Conservation (phyloP, 805 yeast genomes). For the Candida chauliodis region DNA sequence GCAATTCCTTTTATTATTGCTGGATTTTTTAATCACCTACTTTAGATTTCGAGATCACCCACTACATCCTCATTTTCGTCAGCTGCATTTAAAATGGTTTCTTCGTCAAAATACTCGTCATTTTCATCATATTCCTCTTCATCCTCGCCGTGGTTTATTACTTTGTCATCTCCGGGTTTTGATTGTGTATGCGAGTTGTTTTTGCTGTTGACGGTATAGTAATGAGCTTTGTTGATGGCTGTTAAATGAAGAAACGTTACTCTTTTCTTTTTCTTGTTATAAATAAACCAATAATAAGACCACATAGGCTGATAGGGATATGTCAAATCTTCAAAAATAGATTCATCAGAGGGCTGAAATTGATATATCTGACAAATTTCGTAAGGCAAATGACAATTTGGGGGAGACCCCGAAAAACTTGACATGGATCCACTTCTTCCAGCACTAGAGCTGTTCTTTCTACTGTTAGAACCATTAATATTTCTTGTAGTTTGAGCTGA, state of each 20-base stretch:
- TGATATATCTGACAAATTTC: slow-evolving; percentile 61
- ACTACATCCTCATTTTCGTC: slow-evolving; percentile 28
- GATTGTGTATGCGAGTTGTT: slow-evolving; percentile 7
- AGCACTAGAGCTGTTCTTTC: slow-evolving; percentile 24
- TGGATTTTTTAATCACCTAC: no score
- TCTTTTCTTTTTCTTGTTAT: slow-evolving; percentile 85
- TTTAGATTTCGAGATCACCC: slow-evolving; percentile 37
- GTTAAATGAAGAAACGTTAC: slow-evolving; percentile 82
- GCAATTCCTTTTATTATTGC: no score
- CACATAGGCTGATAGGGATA: slow-evolving; percentile 52
- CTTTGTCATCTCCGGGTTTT: slow-evolving; percentile 11
- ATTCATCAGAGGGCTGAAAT: slow-evolving; percentile 56
- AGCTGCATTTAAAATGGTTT: slow-evolving; percentile 17
- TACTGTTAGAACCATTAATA: slow-evolving; percentile 14
- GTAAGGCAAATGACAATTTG: slow-evolving; percentile 7
- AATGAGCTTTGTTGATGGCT: slow-evolving; percentile 40
- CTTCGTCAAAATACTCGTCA: slow-evolving; percentile 22
- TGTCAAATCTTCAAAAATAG: slow-evolving; percentile 58
- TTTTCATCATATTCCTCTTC: slow-evolving; percentile 24
- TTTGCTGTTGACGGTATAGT: slow-evolving; percentile 20
- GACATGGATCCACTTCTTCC: slow-evolving; percentile 8
- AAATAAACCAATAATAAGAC: slow-evolving; percentile 87
- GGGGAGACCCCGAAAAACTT: slow-evolving; percentile 15
- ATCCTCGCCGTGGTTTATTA: slow-evolving; percentile 17
- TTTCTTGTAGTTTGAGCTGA: slow-evolving; percentile 15